A percentile compares a stretch with the other conserved stretches of the same genome.
Conservation (phyloP, 192 early-diverging fungal genomes). For the Coemansia sp. region DNA sequence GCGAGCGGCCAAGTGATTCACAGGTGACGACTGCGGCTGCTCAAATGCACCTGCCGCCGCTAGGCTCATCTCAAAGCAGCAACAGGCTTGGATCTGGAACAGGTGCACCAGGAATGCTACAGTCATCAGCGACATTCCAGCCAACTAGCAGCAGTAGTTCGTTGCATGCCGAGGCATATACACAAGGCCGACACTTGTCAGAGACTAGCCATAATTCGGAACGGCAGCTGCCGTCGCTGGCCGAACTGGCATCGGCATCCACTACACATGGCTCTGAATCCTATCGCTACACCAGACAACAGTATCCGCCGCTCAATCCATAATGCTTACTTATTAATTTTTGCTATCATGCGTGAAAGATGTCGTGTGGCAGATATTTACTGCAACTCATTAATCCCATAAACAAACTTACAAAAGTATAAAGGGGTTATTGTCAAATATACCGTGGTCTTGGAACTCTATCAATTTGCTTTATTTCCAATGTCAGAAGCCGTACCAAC, state of each 20-base stretch:
- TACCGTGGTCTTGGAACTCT: not conserved
- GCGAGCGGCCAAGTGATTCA: slow-evolving; percentile 8
- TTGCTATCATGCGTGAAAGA: too few relatives aligned
- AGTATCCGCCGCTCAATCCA: slow-evolving; percentile 25
- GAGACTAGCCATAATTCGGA: slow-evolving; percentile 14
- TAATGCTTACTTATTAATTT: not conserved
- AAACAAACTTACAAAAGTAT: not conserved
- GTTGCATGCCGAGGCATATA: not conserved
- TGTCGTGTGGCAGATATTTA: not conserved
- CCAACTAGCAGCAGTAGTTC: slow-evolving; percentile 10
- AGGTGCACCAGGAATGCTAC: slow-evolving; percentile 13
- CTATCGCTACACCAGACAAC: slow-evolving; percentile 27
- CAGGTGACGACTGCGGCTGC: not conserved
- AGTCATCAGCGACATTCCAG: slow-evolving; percentile 21
- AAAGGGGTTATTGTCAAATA: not conserved
- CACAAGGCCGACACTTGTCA: slow-evolving; percentile 4
- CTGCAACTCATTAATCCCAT: not conserved
- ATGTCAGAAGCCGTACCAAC: not conserved
- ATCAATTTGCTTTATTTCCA: not conserved
- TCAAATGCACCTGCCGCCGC: slow-evolving; percentile 29
- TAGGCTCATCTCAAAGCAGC: slow-evolving; percentile 18
- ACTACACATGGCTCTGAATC: slow-evolving; percentile 28
- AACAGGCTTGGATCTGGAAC: not conserved
- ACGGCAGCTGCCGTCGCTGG: slow-evolving; percentile 47
- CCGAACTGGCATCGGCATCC: slow-evolving; percentile 43